phyloP scores from a whole-genome alignment of 2,329 filamentous ascomycete species.

The Zasmidium citrigriseum region DNA sequence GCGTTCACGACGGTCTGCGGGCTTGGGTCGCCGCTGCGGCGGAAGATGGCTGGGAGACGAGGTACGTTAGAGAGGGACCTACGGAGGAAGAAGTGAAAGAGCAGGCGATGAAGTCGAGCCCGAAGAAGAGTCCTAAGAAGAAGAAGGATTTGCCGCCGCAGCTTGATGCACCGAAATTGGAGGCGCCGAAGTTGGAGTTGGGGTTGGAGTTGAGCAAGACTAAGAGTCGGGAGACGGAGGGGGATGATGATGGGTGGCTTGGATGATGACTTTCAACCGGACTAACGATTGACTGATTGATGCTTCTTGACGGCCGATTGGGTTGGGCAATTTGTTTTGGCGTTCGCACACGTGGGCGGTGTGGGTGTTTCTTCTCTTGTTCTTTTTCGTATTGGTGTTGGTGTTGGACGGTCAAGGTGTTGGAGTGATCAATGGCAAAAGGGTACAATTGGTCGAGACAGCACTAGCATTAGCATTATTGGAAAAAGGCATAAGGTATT shows the following conservation, averaged over 20 bases:
- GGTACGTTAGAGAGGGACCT: constrained; percentile 75
- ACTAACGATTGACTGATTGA: too few relatives aligned
- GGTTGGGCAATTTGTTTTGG: too few relatives aligned
- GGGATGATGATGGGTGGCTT: constrained; percentile 35
- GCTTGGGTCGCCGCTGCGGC: constrained; percentile 87
- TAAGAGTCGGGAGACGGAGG: constrained; percentile 12
- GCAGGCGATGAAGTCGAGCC: constrained; percentile 41
- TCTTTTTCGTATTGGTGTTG: too few relatives aligned
- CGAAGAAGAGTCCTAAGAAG: constrained; percentile 41
- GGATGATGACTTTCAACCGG: constrained; percentile 25
- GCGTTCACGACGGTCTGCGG: constrained; percentile 83
- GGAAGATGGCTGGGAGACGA: constrained; percentile 86
- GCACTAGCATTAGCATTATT: too few relatives aligned
- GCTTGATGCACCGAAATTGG: constrained; percentile 21
- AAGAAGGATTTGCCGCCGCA: constrained; percentile 27
- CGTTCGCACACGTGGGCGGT: too few relatives aligned
- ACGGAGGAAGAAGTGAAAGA: constrained; percentile 43
- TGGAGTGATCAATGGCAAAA: too few relatives aligned
- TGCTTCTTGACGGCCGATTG: too few relatives aligned
- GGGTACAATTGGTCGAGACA: too few relatives aligned
- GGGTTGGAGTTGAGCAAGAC: constrained; percentile 23
- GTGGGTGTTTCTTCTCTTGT: too few relatives aligned
- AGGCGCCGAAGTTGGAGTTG: constrained; percentile 27
- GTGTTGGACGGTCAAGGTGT: too few relatives aligned
- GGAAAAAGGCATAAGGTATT: too few relatives aligned